Percentiles rank a stretch among this genome's conserved stretches.
Conservation (phyloP, 2,329 filamentous ascomycete species). For the Esteya vermicola region DNA sequence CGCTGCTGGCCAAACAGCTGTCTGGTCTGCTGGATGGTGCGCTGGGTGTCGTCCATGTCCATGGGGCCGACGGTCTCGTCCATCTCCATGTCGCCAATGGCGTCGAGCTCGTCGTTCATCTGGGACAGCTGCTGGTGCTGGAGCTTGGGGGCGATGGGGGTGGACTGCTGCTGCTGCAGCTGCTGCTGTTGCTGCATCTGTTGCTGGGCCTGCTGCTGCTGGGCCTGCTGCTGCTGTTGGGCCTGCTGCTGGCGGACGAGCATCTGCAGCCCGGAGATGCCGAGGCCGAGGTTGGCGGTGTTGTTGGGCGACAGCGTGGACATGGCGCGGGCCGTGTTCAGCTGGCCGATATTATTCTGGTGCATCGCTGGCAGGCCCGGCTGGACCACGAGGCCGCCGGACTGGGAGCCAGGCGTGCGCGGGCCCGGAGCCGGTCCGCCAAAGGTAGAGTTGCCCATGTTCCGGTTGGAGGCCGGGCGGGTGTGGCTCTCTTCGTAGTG, state of each 20-base stretch:
- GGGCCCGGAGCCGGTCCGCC: conserved; percentile 1
- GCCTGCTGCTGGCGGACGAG: conserved; percentile 26
- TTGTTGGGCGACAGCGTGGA: conserved; percentile 6
- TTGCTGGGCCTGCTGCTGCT: too few species aligned
- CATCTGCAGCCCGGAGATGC: conserved; percentile 21
- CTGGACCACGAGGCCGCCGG: conserved; percentile 1
- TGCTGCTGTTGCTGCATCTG: too few species aligned
- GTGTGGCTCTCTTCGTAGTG: conserved; percentile 96
- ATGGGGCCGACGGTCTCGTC: conserved; percentile 62
- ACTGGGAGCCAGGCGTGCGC: background rate
- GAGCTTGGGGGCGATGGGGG: conserved; percentile 10
- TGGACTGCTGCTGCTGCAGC: conserved; percentile 11
- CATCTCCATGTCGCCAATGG: conserved; percentile 92
- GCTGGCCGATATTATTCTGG: conserved; percentile 6
- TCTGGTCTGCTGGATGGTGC: conserved; percentile 54
- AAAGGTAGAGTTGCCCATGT: conserved; percentile 4
- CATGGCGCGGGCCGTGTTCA: too few species aligned
- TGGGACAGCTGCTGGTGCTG: conserved; percentile 19
- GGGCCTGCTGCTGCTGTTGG: conserved; percentile 15
- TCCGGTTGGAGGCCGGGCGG: conserved; percentile 33
- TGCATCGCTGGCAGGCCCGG: conserved; percentile 8
- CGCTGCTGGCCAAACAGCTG: conserved; percentile 53
- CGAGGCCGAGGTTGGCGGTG: conserved; percentile 13
- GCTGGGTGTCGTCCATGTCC: conserved; percentile 48
- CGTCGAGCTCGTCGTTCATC: conserved; percentile 58